phyloP scores from a whole-genome alignment of 768 basidiomycete genomes.

The Amanita muscaria region DNA sequence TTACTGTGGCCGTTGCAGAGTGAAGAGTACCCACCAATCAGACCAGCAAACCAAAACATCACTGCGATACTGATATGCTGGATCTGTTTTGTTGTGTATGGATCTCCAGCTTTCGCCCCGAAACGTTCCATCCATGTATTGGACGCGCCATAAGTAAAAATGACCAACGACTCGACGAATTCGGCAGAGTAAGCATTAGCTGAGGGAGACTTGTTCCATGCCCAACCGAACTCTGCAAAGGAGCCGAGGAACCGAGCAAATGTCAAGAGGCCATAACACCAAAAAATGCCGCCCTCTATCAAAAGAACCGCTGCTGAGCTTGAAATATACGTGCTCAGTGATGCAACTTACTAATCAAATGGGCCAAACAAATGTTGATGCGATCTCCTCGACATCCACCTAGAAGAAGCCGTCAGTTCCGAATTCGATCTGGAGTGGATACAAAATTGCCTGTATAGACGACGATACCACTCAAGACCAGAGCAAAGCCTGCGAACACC shows the following conservation, averaged over 20 bases:
- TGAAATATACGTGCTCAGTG: constrained; percentile 5
- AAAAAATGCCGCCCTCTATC: constrained; percentile 88
- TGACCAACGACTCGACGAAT: constrained; percentile 69
- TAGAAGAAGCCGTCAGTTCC: constrained; percentile 13
- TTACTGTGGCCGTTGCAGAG: not conserved
- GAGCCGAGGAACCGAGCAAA: constrained; percentile 95
- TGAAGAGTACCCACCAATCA: constrained; percentile 40
- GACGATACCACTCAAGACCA: constrained; percentile 61
- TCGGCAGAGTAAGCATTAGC: constrained; percentile 53
- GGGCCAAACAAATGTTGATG: constrained; percentile 79
- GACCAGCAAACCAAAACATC: constrained; percentile 94
- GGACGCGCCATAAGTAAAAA: constrained; percentile 82
- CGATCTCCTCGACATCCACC: constrained; percentile 75
- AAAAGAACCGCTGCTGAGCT: constrained; percentile 6
- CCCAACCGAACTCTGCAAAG: constrained; percentile 84
- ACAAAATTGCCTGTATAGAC: constrained; percentile 57
- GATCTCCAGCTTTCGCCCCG: constrained; percentile 70
- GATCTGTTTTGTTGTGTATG: constrained; percentile 84
- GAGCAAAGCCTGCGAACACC: constrained; percentile 62
- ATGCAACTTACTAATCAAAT: constrained; percentile 70
- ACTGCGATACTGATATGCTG: constrained; percentile 94
- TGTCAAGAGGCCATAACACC: constrained; percentile 79
- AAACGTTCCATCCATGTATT: constrained; percentile 99
- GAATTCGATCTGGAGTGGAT: not conserved
- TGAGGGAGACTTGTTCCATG: constrained; percentile 75